These are phyloP conservation scores for Pholiota microspora DNA, from an alignment of 768 basidiomycete genomes.

Conservation along the genomic window DNA sequence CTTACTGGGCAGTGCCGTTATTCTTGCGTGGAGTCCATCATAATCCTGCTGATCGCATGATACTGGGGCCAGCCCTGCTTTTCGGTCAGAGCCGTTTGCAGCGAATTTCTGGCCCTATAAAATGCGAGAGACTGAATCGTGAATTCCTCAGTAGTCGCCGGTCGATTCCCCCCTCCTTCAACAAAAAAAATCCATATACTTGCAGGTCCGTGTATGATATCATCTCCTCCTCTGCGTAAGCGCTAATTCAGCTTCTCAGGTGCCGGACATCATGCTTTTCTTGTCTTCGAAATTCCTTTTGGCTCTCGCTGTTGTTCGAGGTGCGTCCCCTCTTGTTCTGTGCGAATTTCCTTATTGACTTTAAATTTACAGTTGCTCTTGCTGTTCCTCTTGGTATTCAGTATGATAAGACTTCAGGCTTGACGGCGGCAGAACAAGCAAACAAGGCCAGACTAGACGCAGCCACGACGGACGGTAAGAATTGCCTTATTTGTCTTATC, in stretches of 20 bases:
- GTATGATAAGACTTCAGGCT: background rate
- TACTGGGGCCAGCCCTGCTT: no score
- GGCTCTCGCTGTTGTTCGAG: background rate
- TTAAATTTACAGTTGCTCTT: background rate
- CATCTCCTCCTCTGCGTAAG: no score
- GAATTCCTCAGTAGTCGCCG: background rate
- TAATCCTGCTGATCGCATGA: no score
- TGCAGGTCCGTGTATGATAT: background rate
- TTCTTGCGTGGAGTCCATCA: no score
- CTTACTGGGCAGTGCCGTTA: no score
- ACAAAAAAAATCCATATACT: background rate
- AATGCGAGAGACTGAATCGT: no score
- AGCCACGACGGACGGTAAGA: background rate
- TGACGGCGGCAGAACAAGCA: background rate
- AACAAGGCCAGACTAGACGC: background rate
- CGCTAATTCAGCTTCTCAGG: background rate
- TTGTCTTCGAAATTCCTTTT: background rate
- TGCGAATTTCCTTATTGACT: background rate
- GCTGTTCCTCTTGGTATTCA: background rate
- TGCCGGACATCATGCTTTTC: background rate
- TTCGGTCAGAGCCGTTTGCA: no score
- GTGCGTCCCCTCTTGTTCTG: background rate
- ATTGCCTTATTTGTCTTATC: background rate
- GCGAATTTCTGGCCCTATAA: no score
- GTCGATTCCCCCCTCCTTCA: background rate